Percentiles rank a stretch among this genome's conserved stretches.
phyloP scores from a whole-genome alignment of 805 yeast species.

The Wickerhamiella cacticola region DNA sequence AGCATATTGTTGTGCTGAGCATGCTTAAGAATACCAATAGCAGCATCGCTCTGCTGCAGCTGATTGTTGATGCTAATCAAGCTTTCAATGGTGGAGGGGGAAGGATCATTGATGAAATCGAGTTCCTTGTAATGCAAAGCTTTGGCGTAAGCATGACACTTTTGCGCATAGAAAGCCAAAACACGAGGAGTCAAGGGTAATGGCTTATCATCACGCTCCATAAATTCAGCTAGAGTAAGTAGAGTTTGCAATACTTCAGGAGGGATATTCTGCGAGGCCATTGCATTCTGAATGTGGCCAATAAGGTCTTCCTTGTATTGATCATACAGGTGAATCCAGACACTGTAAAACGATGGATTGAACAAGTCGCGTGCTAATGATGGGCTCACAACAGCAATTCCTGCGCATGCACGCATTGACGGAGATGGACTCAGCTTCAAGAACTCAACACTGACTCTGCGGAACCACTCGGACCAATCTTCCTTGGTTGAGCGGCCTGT shows the following conservation, averaged over 20 bases:
- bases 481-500: constrained; percentile 78
- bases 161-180: constrained; percentile 81
- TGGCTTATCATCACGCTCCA: constrained; percentile 96
- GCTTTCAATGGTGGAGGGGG: constrained; percentile 83
- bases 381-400: constrained; percentile 71
- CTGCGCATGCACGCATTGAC: constrained; percentile 85
- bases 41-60: constrained; percentile 93
- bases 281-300: constrained; percentile 70
- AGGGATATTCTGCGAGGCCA: constrained; percentile 82
- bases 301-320: constrained; percentile 84
- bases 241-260: constrained; percentile 91
- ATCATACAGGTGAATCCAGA: constrained; percentile 86
- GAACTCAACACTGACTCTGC: constrained; percentile 71
- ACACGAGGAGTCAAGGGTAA: constrained; percentile 84
- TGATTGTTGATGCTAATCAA: constrained; percentile 87
- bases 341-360: constrained; percentile 88
- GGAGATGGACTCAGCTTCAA: constrained; percentile 89
- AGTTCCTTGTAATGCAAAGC: constrained; percentile 92
- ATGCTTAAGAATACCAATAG: constrained; percentile 89
- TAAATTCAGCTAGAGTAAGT: constrained; percentile 81
- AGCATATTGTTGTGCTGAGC: constrained; percentile 73
- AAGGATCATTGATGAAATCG: constrained; percentile 87
- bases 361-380: constrained; percentile 78
- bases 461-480: constrained; percentile 98
- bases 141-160: constrained; percentile 95